Evolutionary conservation across 2,329 filamentous ascomycete genomes (phyloP), one percentile per base, ranked within the genome.

Genomic region (Pseudopyricularia javanii): DNA sequence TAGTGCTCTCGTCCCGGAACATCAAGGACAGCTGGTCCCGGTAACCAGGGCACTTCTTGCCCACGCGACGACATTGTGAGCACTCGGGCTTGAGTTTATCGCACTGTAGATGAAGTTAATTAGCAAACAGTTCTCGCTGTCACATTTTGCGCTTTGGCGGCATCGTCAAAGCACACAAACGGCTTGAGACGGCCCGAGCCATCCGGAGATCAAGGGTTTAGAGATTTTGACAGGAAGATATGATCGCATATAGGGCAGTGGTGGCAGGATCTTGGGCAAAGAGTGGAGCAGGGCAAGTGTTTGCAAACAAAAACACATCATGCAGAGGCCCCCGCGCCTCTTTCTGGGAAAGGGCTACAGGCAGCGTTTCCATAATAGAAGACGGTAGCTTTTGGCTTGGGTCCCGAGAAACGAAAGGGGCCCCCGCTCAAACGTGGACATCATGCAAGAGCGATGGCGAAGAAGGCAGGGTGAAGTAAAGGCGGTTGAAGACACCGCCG

Each of bases 1-100:
- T 78, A 58, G 70, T 76, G 59, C 77, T 83, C 65, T 85, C 80
- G 66, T 85, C 80, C 35, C 80, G 78, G 62, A 85, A 85, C 74
- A 84, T 78, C 54, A 84, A 68, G 32, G 79, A 80, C 33, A 83
- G 66, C 63, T 82, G 78, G 57, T 84, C 80, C 58, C 81, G 73
- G 59, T 85, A 84, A 7, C 81, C 81, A 20, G 80, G 78, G 58
- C 81, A 85, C 59, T 69, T 73, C 63, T 80, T 79, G 60, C 74
- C 73, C 47, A 79, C 74, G 40, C 79, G 77, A 47, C 75, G 68
- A 61, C 81, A 84, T 69, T 84, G 80, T 24, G 78, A 78, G 60
- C 81, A 85, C 59, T 78, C 72, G 5, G 81, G 80, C 40, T 69
- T 71, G 48, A 73, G 70, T 61, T 79, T 80, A 63, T 84, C 80